Base-by-base conservation (phyloP, 2,329 filamentous ascomycete genomes). In the Sclerotinia subarctica region DNA sequence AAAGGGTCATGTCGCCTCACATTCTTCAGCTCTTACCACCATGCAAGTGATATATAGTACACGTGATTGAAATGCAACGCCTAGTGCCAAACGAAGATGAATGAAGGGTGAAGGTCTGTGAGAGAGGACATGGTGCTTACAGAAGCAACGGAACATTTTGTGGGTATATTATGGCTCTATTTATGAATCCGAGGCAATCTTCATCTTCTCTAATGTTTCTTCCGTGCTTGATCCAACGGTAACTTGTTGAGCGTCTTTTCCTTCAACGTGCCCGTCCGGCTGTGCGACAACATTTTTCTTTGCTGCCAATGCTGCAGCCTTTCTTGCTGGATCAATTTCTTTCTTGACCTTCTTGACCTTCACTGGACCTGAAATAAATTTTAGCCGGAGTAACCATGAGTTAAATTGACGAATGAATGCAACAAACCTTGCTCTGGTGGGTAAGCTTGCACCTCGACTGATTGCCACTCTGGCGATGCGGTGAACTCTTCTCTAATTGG, bases 401-500 rank as follows among this genome's bases (percentile, higher is more conserved):
- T 26, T n/a, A 38, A 21, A 24, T 21, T 24, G 29, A 49, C 13
- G 19, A 93, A 38, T 42, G 21, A 24, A 42, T 51, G 8, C 15
- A 42, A 63, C 91, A 44, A 57, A 53, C 56, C 59, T 82, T 92
- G 89, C 77, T 86, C 84, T 73, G 87, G 85, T 24, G 95, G 95
- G 84, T 98, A 99, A 42, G 94, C 95, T 77, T 90, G 89, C 64
- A 86, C 78, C 63, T 89, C 86, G 66, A 93, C 85, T 68, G 88
- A 87, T 80, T 96, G 90, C 93, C 93, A 98, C 76, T 94, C 92
- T 42, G 84, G 76, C 0, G 86, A 90, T 0, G 84, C 85, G 71
- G 90, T 81, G 81, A 87, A 98, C 7, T 89, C 89, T 3, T 82
- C 84, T 72, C 90, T 88, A 69, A 99, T 94, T 1, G 94, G 93